These are phyloP conservation scores for Melaleuca alternifolia DNA, from an alignment of 345 rosid genomes.

Conservation along the genomic window DNA sequence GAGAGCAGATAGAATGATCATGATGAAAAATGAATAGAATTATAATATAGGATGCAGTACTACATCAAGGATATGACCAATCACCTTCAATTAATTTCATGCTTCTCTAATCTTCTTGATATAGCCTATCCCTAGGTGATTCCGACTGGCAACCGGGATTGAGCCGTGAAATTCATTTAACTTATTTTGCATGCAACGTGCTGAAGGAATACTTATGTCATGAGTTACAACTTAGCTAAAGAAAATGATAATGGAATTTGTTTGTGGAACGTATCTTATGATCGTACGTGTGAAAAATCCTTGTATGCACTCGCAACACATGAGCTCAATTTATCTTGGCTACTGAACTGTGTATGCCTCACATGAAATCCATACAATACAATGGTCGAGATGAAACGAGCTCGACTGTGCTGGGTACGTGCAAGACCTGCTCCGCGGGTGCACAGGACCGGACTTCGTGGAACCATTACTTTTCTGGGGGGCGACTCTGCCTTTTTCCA, in stretches of 20 bases:
- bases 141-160: accelerated
- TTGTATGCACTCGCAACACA: background rate
- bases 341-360: background rate
- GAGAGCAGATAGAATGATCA: background rate
- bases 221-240: background rate
- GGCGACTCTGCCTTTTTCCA: background rate
- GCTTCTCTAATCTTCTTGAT: background rate
- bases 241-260: background rate
- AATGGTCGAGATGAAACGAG: background rate
- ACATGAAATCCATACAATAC: background rate
- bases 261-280: background rate
- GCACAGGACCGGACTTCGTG: background rate
- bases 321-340: background rate
- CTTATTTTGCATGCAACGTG: background rate
- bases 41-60: background rate
- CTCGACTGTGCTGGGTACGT: background rate
- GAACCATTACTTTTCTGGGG: background rate
- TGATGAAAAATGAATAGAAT: background rate
- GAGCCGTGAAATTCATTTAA: background rate
- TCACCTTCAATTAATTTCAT: accelerated
- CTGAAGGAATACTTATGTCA: background rate
- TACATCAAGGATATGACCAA: background rate
- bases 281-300: background rate
- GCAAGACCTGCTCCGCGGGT: background rate
- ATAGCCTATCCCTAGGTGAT: accelerated